Conservation (phyloP, 2,329 filamentous ascomycete genomes). For the Coleophoma eucalyptorum region DNA sequence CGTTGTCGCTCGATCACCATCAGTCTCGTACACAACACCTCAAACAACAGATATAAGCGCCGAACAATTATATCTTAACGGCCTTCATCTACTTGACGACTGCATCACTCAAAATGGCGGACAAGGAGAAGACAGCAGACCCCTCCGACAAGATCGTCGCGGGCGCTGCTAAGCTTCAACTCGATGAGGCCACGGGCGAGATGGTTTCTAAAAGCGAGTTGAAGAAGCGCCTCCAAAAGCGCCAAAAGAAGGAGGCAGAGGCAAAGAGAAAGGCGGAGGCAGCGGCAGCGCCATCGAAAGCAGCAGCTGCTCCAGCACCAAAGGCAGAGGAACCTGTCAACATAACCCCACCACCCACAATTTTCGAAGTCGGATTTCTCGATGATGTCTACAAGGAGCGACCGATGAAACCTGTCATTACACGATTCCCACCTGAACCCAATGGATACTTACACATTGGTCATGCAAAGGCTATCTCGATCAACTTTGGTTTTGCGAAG, state of each 20-base stretch:
- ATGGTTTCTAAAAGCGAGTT: constrained; percentile 62
- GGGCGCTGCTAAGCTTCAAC: constrained; percentile 51
- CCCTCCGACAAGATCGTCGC: constrained; percentile 37
- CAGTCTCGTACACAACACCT: too few species aligned
- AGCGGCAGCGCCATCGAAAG: constrained; percentile 27
- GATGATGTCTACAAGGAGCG: constrained; percentile 67
- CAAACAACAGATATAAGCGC: too few species aligned
- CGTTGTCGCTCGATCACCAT: too few species aligned
- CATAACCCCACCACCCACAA: constrained; percentile 31
- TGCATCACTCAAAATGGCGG: neutral
- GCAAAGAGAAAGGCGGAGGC: constrained; percentile 47
- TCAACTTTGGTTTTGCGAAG: constrained; percentile 94
- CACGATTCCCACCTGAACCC: constrained; percentile 80
- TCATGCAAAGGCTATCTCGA: constrained; percentile 90
- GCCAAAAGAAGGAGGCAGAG: constrained; percentile 51
- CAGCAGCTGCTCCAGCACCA: constrained; percentile 16
- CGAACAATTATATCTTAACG: too few species aligned
- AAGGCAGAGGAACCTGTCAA: constrained; percentile 27
- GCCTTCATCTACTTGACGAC: neutral
- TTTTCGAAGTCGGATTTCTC: constrained; percentile 80
- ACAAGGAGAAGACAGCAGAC: too few species aligned
- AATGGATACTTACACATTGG: constrained; percentile 94
- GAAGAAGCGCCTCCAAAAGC: constrained; percentile 57
- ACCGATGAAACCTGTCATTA: constrained; percentile 58
- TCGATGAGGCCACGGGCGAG: constrained; percentile 62